Evolutionary conservation across 2,329 filamentous ascomycete species (phyloP).

Genomic region (Cryphonectria radicalis): DNA sequence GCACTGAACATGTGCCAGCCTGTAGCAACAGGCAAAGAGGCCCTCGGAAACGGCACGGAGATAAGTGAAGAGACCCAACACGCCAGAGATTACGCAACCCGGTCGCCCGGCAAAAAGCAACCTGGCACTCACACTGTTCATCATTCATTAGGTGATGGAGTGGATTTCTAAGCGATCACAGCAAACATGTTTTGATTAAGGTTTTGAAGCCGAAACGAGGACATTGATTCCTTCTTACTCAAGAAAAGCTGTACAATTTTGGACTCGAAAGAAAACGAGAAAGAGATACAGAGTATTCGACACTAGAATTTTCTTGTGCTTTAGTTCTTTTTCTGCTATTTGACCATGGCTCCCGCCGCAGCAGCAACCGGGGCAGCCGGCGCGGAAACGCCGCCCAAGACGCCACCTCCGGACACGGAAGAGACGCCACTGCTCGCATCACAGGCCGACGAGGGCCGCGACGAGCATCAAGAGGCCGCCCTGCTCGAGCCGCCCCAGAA

Average conservation of each 20-base stretch:
- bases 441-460: slow-evolving; percentile 17
- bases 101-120: not conserved
- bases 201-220: not conserved
- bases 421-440: slow-evolving; percentile 28
- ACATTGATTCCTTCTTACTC: not conserved
- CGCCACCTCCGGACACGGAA: slow-evolving; percentile 19
- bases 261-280: not conserved
- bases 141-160: not conserved
- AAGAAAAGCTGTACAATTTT: not conserved
- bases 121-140: not conserved
- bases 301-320: not conserved
- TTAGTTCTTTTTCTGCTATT: not conserved
- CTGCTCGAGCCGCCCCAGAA: slow-evolving; percentile 31
- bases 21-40: not conserved
- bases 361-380: slow-evolving; percentile 18
- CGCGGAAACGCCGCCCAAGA: slow-evolving; percentile 22
- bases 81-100: slow-evolving; percentile 10
- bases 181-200: not conserved
- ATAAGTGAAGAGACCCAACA: slow-evolving; percentile 17
- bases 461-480: slow-evolving; percentile 32
- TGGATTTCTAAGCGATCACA: slow-evolving; percentile 28
- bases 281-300: not conserved
- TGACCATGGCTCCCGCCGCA: slow-evolving; percentile 20
- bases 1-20: not conserved
- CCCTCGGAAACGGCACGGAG: slow-evolving; percentile 18